Evolutionary conservation across 2,329 filamentous ascomycete genomes (phyloP).

Genomic region (Hypoxylon rubiginosum): DNA sequence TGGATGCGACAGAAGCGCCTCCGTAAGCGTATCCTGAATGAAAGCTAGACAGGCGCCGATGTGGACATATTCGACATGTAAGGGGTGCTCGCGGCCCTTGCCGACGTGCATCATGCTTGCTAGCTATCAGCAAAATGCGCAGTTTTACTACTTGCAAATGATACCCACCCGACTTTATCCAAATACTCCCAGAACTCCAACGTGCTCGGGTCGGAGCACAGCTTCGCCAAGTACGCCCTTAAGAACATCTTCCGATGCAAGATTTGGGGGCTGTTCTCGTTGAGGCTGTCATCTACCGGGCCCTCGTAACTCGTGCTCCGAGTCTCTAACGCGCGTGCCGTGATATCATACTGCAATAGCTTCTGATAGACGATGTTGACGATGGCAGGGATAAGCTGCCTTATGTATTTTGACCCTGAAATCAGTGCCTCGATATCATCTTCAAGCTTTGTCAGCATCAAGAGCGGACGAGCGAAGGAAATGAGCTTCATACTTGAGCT

Average conservation of each 20-base stretch:
- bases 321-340: constrained; percentile 79
- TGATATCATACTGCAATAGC: constrained; percentile 84
- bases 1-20: constrained; percentile 80
- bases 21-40: constrained; percentile 82
- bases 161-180: constrained; percentile 80
- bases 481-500: constrained; percentile 68
- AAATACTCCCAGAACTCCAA: constrained; percentile 88
- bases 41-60: constrained; percentile 79
- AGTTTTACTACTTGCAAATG: background rate
- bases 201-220: constrained; percentile 80
- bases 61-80: constrained; percentile 86
- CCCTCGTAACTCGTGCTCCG: constrained; percentile 74
- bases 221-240: constrained; percentile 79
- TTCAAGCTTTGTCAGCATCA: constrained; percentile 35
- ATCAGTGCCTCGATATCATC: constrained; percentile 80
- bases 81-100: constrained; percentile 76
- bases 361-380: constrained; percentile 90
- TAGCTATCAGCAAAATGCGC: background rate
- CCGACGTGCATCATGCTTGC: constrained; percentile 83
- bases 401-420: constrained; percentile 80
- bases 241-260: constrained; percentile 82
- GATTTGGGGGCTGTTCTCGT: constrained; percentile 80
- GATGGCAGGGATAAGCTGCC: constrained; percentile 83
- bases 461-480: background rate
- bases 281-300: constrained; percentile 72